Conservation (phyloP, 768 basidiomycete species). For the Boletus vinaceobasis region DNA sequence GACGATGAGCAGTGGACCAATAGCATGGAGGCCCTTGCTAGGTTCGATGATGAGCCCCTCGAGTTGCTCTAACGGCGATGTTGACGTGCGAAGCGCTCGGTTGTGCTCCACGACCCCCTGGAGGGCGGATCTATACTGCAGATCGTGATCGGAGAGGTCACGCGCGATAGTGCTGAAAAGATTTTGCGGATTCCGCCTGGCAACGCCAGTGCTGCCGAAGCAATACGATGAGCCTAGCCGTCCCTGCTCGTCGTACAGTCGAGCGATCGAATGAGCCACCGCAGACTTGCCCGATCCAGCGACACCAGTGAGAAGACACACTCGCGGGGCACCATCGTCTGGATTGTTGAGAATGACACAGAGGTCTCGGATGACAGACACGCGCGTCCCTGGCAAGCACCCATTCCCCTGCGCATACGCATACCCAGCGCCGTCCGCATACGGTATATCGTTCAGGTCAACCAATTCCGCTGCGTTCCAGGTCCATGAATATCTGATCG, state of each 20-base stretch:
- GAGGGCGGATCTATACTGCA: constrained; percentile 21
- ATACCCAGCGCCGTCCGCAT: constrained; percentile 23
- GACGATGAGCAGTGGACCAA: constrained; percentile 33
- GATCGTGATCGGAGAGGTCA: constrained; percentile 32
- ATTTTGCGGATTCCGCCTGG: constrained; percentile 20
- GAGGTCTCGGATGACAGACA: constrained; percentile 12
- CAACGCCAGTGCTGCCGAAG: constrained; percentile 18
- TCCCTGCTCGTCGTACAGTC: constrained; percentile 20
- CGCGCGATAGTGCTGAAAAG: constrained; percentile 34
- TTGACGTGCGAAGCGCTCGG: constrained; percentile 22
- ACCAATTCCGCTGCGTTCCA: constrained; percentile 7
- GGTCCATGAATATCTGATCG: not conserved
- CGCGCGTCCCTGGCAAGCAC: constrained; percentile 20
- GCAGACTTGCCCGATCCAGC: constrained; percentile 32
- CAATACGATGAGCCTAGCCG: constrained; percentile 34
- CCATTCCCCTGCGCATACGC: constrained; percentile 19
- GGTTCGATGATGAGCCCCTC: constrained; percentile 28
- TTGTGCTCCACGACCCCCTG: constrained; percentile 15
- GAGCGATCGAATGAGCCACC: constrained; percentile 30
- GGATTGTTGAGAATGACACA: constrained; percentile 16
- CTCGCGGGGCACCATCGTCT: constrained; percentile 11
- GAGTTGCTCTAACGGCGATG: constrained; percentile 24
- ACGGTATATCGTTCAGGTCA: constrained; percentile 21
- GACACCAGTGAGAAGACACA: constrained; percentile 28
- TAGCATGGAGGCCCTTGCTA: constrained; percentile 14